Conservation (phyloP, 345 rosid species). For the Acer negundo region DNA sequence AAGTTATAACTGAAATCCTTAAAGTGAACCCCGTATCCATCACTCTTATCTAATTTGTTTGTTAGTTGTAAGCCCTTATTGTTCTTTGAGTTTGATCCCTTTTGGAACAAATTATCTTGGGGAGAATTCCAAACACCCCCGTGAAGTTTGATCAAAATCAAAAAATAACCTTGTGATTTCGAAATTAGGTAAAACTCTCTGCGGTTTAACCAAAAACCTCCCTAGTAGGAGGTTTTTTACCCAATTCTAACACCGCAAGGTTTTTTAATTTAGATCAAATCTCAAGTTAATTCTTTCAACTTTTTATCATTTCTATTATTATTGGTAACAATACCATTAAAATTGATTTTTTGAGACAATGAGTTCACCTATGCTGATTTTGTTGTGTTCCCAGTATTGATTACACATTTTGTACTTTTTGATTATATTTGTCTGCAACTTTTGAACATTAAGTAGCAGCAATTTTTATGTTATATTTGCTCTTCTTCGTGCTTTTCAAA, state of each 20-base stretch:
- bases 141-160: not conserved
- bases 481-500: not conserved
- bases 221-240: not conserved
- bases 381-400: not conserved
- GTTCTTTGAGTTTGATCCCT: not conserved
- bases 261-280: not conserved
- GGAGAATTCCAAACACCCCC: not conserved
- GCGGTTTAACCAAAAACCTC: not conserved
- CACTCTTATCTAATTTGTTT: not conserved
- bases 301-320: not conserved
- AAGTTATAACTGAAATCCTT: slow-evolving; percentile 14
- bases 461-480: not conserved
- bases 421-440: not conserved
- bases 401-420: not conserved
- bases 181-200: not conserved
- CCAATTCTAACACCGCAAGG: not conserved
- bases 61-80: not conserved
- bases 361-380: not conserved
- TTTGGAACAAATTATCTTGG: not conserved
- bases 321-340: not conserved
- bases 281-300: not conserved
- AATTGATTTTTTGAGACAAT: not conserved
- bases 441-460: slow-evolving; percentile 1
- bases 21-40: not conserved
- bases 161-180: not conserved